Evolutionary conservation across 2,329 filamentous ascomycete genomes (phyloP).

Genomic region (Sporothrix sp.): DNA sequence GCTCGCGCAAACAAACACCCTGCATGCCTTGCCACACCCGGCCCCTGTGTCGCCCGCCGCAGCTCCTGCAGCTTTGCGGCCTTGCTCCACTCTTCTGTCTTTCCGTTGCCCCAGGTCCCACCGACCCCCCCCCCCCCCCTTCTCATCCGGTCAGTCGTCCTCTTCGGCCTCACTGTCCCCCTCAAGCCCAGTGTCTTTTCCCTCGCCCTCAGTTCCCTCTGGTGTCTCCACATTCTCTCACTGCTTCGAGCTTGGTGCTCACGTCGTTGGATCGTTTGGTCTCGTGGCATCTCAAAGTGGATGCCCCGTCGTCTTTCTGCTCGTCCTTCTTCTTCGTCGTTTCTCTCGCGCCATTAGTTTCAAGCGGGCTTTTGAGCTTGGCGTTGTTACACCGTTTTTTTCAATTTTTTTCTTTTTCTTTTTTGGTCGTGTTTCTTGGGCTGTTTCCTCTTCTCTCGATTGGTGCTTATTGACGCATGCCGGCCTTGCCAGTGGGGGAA

Average conservation of each 20-base stretch:
- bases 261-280: neutral
- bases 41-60: neutral
- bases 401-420: neutral
- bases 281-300: neutral
- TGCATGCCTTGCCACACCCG: too few relatives aligned
- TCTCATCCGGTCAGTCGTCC: too few relatives aligned
- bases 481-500: neutral
- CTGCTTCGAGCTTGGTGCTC: neutral
- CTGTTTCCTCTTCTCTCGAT: too few relatives aligned
- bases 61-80: neutral
- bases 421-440: constrained; percentile 5
- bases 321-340: neutral
- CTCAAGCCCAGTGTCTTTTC: too few relatives aligned
- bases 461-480: too few relatives aligned
- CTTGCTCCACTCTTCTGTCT: neutral
- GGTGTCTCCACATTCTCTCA: neutral
- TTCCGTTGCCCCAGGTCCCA: constrained; percentile 9
- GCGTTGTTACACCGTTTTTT: neutral
- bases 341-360: constrained; percentile 1
- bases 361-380: neutral
- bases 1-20: neutral
- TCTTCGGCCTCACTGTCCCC: too few relatives aligned
- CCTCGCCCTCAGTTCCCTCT: too few relatives aligned
- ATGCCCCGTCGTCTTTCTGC: neutral
- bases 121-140: neutral